Evolutionary conservation across 768 basidiomycete genomes (phyloP), one percentile per base, ranked within the genome.

Genomic region (Lactarius indigo): DNA sequence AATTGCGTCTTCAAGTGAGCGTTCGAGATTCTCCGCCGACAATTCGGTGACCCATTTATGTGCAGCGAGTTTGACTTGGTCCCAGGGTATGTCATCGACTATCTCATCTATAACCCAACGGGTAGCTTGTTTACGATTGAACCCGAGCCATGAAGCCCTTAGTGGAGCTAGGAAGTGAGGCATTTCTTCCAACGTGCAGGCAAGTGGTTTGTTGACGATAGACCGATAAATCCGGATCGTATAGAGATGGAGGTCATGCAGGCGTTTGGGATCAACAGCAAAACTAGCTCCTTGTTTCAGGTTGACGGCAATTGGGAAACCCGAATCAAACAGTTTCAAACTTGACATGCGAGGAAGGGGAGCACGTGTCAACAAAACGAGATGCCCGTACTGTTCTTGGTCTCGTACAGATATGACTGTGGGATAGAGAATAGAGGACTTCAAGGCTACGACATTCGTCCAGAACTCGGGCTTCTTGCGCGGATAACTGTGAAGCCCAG

Each of bases 101-200:
- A 90, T 75, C 42, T 79, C 72, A n/a, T 76, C 76, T 31, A 74
- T 75, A 54, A 73, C 70, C 65, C 76, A 72, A 60, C 60, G 50
- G 59, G 72, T 72, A 58, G 60, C 55, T 28, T n/a, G 68, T 61
- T 39, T 56, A 31, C n/a, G 76, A 67, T 44, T 63, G 58, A 35
- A 52, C 56, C 76, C 70, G 61, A 70, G 66, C 83, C 83, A 86
- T 3, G 70, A 63, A 2, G 71, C 9, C 20, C 73, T 70, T 44
- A 93, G 78, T 7, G 92, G 90, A 13, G 87, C 86, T 69, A 91
- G 77, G 70, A 92, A 85, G 72, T 87, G 92, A 18, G 82, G 74
- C 79, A 87, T 84, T 20, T 83, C 75, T 52, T 85, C 82, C 58
- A 80, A 61, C 9, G 79, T 60, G 74, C 87, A 87, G n/a, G 77